Evolutionary conservation across 2,329 filamentous ascomycete species (phyloP), one percentile per base, ranked within the genome.

Genomic region (Cladosporium colombiae): DNA sequence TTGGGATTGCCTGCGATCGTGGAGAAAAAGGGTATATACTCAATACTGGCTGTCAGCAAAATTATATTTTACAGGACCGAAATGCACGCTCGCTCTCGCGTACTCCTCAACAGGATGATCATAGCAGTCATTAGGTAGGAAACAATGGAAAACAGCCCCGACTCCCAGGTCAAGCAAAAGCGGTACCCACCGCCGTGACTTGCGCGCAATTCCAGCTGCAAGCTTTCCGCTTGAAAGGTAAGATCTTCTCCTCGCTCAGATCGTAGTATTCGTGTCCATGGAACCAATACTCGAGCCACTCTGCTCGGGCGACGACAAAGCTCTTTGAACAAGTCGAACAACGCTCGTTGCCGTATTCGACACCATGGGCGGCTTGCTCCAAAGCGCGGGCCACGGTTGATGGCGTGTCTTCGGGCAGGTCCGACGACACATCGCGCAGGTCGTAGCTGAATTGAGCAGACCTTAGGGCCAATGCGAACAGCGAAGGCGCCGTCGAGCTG

Each of bases 201-300:
- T 46, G 60, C 27, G 74, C 74, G 68, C 76, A 78, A 16, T 62
- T 65, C 74, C 73, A 76, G 33, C 72, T 74, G 64, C 76, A 78
- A 10, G 68, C 73, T 37, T 67, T 72, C 44, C 76, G 66, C 65
- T 73, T 59, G 56, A 77, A 78, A 10, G 76, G 76, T 62, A 77
- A 55, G 31, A 76, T 71, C 11, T 68, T 66, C 25, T 77, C 74
- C 29, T 68, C 66, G 11, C 66, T 72, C 64, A 75, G 56, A 27
- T 69, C 70, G 35, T 65, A 52, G 68, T 74, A 70, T 13, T 73
- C 65, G 46, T 61, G 37, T 10, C 65, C 67, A 33, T 68, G 55
- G 46, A 66, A 74, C 74, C 76, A 78, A 53, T 74, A 78, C 65
- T 78, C 77, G 18, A 78, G 66, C 77, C 77, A 78, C 58, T 76